Evolutionary conservation across 306 rosid species (phyloP).

Genomic region (Biancaea sappan): DNA sequence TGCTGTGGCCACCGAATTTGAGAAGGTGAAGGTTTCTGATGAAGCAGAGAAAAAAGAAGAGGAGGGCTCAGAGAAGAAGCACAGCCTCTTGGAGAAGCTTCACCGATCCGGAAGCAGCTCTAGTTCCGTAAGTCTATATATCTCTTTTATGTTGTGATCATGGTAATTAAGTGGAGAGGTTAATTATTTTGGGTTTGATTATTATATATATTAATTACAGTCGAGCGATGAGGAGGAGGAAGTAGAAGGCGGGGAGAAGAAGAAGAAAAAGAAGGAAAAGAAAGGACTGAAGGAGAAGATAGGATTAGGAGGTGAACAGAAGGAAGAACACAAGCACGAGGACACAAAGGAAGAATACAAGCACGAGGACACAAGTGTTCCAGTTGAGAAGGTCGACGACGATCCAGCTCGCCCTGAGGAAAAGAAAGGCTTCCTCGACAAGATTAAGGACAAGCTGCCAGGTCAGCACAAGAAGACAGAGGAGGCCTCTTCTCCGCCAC

Average conservation of each 20-base stretch:
- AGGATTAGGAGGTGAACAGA: conserved; percentile 29
- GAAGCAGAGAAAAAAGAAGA: conserved; percentile 9
- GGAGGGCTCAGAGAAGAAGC: conserved; percentile 49
- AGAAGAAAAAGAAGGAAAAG: conserved; percentile 46
- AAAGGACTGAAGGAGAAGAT: conserved; percentile 41
- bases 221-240: conserved; percentile 63
- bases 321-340: conserved; percentile 35
- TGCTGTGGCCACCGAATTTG: conserved; percentile 39
- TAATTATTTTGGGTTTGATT: neutral
- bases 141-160: neutral
- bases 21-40: conserved; percentile 45
- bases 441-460: conserved; percentile 76
- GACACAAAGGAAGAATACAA: conserved; percentile 36
- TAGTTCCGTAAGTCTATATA: conserved; percentile 50
- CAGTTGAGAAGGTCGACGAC: conserved; percentile 58
- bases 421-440: conserved; percentile 69
- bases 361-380: conserved; percentile 43
- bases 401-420: conserved; percentile 43
- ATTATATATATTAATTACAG: conserved; percentile 39
- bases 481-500: conserved; percentile 43
- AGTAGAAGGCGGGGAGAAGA: conserved; percentile 38
- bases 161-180: no score
- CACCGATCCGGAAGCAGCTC: conserved; percentile 53
- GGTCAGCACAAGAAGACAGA: conserved; percentile 75
- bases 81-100: conserved; percentile 45